phyloP scores from a whole-genome alignment of 2,329 filamentous ascomycete species.

The Metarhizium album region DNA sequence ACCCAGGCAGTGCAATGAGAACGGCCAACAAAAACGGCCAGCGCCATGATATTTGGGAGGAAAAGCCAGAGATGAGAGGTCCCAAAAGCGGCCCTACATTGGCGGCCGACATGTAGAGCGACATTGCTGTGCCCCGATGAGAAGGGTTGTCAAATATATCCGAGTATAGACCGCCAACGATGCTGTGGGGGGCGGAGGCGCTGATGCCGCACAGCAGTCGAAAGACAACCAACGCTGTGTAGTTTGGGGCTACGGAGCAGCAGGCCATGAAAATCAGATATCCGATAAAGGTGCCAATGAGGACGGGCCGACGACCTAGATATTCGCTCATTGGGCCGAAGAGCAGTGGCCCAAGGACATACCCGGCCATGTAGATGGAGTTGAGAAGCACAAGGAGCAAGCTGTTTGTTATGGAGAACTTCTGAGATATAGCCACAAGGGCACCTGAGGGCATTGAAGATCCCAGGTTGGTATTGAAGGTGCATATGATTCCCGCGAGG shows the following conservation, averaged over 20 bases:
- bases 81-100: constrained; percentile 13
- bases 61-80: too few relatives aligned
- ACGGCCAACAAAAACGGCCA: too few relatives aligned
- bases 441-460: constrained; percentile 25
- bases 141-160: constrained; percentile 23
- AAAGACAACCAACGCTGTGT: constrained; percentile 25
- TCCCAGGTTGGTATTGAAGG: constrained; percentile 15
- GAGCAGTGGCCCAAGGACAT: constrained; percentile 23
- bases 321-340: constrained; percentile 26
- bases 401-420: too few relatives aligned
- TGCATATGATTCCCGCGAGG: constrained; percentile 24
- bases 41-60: too few relatives aligned
- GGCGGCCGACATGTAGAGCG: constrained; percentile 25
- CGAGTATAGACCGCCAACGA: constrained; percentile 23
- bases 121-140: constrained; percentile 20
- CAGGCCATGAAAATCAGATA: constrained; percentile 23
- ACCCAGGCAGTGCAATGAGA: too few relatives aligned
- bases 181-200: constrained; percentile 23
- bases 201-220: constrained; percentile 24
- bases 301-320: constrained; percentile 15
- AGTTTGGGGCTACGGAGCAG: constrained; percentile 21
- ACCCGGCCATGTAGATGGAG: constrained; percentile 25
- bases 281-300: constrained; percentile 22
- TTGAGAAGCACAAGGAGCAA: constrained; percentile 19
- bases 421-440: too few relatives aligned